Evolutionary conservation across 169 alveolate genomes (phyloP).

Genomic region (Plasmodium gonderi): DNA sequence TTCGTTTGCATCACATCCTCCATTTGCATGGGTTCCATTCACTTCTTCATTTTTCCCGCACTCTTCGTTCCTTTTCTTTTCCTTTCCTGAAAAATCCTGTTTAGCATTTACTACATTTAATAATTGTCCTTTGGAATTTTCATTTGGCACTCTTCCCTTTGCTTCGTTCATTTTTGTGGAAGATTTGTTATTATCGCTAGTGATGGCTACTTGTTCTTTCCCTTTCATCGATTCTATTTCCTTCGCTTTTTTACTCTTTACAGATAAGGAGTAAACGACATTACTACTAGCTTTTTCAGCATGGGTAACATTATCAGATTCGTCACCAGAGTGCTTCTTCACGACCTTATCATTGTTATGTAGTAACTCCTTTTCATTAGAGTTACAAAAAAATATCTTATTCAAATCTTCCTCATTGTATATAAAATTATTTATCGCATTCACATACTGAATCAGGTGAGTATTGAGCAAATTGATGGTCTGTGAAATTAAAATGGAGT

Average conservation of each 20-base stretch:
- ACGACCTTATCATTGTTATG: neutral
- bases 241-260: slow-evolving; percentile 7
- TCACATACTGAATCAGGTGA: slow-evolving; percentile 85
- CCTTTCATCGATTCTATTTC: slow-evolving; percentile 3
- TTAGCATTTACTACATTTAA: neutral
- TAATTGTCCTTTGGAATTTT: slow-evolving; percentile 12
- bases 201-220: neutral
- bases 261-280: neutral
- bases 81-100: neutral
- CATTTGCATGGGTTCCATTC: neutral
- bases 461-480: slow-evolving; percentile 90
- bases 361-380: slow-evolving; percentile 31
- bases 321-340: neutral
- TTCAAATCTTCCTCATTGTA: slow-evolving; percentile 71
- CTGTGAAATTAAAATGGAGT: slow-evolving; percentile 87
- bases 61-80: slow-evolving; percentile 7
- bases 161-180: neutral
- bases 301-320: neutral
- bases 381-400: slow-evolving; percentile 44
- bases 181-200: slow-evolving; percentile 10
- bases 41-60: neutral
- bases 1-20: neutral
- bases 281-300: neutral
- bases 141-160: neutral
- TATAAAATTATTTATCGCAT: slow-evolving; percentile 80